These are phyloP conservation scores for Carpinus fangiana DNA, from an alignment of 306 rosid genomes.

Conservation along the genomic window DNA sequence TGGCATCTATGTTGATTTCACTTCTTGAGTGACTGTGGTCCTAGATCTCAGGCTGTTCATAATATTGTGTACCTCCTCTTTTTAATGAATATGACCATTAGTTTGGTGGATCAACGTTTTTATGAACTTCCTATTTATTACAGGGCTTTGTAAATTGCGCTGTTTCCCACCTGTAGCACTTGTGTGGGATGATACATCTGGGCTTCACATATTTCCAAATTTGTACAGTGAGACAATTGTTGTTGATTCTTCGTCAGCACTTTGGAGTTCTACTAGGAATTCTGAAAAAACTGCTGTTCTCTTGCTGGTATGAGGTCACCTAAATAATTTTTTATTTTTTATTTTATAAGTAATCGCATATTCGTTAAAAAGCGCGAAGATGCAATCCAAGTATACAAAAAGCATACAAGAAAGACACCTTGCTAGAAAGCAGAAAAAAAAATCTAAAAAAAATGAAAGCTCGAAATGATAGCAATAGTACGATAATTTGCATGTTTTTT, in stretches of 20 bases:
- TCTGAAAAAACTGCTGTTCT: constrained; percentile 80
- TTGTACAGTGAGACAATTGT: constrained; percentile 63
- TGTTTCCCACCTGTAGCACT: constrained; percentile 97
- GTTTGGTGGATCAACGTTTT: neutral
- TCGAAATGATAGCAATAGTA: neutral
- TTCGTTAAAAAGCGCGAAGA: no score
- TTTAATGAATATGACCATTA: neutral
- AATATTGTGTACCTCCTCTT: neutral
- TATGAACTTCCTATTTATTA: constrained; percentile 17
- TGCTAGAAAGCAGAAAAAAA: no score
- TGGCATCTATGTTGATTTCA: neutral
- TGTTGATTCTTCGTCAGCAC: constrained; percentile 88
- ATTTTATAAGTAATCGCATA: no score
- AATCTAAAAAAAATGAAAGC: no score
- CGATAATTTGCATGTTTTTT: constrained; percentile 26
- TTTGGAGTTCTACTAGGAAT: constrained; percentile 64
- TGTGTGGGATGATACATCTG: constrained; percentile 92
- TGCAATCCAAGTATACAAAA: no score
- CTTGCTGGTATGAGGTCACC: constrained; percentile 63
- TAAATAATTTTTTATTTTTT: neutral
- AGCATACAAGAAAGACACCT: no score
- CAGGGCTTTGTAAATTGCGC: constrained; percentile 91
- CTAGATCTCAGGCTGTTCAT: neutral
- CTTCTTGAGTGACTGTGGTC: neutral
- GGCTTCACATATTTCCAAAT: constrained; percentile 84